Evolutionary conservation across 2,329 filamentous ascomycete genomes (phyloP).

Genomic region (Fusarium verrucosum): DNA sequence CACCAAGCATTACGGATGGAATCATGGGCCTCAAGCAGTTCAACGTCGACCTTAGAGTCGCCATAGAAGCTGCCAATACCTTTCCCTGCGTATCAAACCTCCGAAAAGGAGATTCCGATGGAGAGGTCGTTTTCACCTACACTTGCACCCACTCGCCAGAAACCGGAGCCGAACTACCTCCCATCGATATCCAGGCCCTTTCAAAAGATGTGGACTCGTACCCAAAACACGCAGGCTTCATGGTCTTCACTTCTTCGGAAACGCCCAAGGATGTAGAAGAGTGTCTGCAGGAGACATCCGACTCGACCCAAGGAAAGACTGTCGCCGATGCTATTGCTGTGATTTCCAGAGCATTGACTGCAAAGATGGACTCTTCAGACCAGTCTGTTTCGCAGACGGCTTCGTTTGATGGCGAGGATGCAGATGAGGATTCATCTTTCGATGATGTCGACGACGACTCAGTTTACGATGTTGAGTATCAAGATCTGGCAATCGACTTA

Average conservation of each 20-base stretch:
- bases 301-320: slow-evolving; percentile 46
- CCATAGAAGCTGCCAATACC: slow-evolving; percentile 46
- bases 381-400: not conserved
- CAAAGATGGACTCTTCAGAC: slow-evolving; percentile 12
- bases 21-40: slow-evolving; percentile 74
- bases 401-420: not conserved
- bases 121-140: slow-evolving; percentile 73
- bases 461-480: slow-evolving; percentile 28
- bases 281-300: slow-evolving; percentile 54
- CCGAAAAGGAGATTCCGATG: slow-evolving; percentile 72
- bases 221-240: slow-evolving; percentile 51
- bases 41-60: slow-evolving; percentile 62
- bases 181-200: slow-evolving; percentile 52
- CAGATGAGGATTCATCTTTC: slow-evolving; percentile 14
- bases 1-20: not conserved
- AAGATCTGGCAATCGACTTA: slow-evolving; percentile 29
- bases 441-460: slow-evolving; percentile 17
- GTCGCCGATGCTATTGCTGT: slow-evolving; percentile 32
- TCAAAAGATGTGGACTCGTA: slow-evolving; percentile 52
- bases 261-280: slow-evolving; percentile 53
- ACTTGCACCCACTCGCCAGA: slow-evolving; percentile 57
- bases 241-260: slow-evolving; percentile 56
- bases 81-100: slow-evolving; percentile 64
- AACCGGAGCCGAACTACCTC: slow-evolving; percentile 36
- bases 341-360: slow-evolving; percentile 27